These are phyloP conservation scores for Vickermania spadyakhi DNA, from an alignment of 208 protist genomes.

Conservation along the genomic window DNA sequence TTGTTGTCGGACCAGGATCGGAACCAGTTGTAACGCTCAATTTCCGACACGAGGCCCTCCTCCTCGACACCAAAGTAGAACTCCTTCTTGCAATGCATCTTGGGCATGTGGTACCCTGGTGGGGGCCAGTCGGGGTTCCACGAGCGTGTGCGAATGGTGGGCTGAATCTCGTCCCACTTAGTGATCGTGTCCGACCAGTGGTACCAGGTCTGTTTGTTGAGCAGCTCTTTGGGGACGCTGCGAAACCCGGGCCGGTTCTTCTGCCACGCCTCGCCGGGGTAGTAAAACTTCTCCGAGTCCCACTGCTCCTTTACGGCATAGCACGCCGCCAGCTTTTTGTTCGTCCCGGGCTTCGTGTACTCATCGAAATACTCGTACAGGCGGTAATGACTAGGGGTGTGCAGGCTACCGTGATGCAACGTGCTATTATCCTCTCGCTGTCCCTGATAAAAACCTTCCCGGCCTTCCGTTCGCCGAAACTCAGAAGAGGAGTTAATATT, in stretches of 20 bases:
- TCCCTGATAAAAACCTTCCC: conserved; percentile 64
- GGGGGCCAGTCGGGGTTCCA: conserved; percentile 86
- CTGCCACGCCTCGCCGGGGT: conserved; percentile 81
- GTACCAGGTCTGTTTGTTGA: conserved; percentile 86
- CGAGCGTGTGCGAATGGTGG: conserved; percentile 71
- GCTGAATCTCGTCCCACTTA: conserved; percentile 83
- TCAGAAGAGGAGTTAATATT: conserved; percentile 83
- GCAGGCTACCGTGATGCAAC: conserved; percentile 44
- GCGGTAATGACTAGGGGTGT: conserved; percentile 75
- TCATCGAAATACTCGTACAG: conserved; percentile 88
- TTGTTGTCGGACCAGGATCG: conserved; percentile 77
- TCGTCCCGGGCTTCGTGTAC: conserved; percentile 76
- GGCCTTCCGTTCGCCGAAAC: conserved; percentile 51
- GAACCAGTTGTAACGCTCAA: conserved; percentile 86
- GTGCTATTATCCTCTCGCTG: conserved; percentile 74
- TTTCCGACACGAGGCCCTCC: conserved; percentile 63
- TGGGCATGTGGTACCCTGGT: conserved; percentile 76
- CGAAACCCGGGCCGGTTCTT: conserved; percentile 79
- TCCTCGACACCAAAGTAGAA: conserved; percentile 81
- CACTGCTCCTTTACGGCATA: conserved; percentile 83
- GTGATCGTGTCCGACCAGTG: conserved; percentile 80
- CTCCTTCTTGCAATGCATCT: conserved; percentile 78
- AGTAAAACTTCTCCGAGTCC: conserved; percentile 85
- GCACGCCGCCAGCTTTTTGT: conserved; percentile 63
- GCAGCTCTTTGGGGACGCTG: conserved; percentile 77